Percentiles rank a stretch among this genome's conserved stretches.
phyloP scores from a whole-genome alignment of 2,329 filamentous ascomycete genomes.

The Pestalotiopsis sp. region DNA sequence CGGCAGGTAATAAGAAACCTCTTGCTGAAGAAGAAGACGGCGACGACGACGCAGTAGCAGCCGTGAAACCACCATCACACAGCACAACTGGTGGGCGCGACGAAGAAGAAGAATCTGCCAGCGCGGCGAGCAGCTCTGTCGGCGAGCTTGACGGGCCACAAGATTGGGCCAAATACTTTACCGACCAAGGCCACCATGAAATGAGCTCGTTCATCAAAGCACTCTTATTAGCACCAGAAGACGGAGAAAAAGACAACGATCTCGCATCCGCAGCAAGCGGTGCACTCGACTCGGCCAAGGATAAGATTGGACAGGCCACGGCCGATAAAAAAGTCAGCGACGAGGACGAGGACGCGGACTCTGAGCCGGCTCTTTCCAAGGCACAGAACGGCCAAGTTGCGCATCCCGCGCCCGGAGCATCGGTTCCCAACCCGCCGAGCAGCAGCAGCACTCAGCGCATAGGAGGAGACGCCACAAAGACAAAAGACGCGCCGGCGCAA shows the following conservation, averaged over 20 bases:
- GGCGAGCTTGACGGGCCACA: constrained; percentile 14
- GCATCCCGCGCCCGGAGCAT: not conserved
- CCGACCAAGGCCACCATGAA: constrained; percentile 28
- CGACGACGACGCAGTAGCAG: not conserved
- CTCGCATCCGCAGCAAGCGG: constrained; percentile 5
- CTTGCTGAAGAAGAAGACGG: not conserved
- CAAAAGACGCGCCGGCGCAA: not conserved
- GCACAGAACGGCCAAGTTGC: not conserved
- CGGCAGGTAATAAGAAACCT: not conserved
- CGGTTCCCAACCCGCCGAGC: not conserved
- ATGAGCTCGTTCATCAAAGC: constrained; percentile 31
- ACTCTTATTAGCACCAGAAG: constrained; percentile 19
- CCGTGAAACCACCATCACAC: not conserved
- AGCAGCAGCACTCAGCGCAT: not conserved
- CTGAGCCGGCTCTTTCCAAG: not conserved
- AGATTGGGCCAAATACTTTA: constrained; percentile 29
- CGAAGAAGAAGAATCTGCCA: not conserved
- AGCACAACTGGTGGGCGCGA: not conserved
- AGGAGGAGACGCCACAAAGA: not conserved
- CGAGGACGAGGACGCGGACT: not conserved
- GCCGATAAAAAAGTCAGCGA: constrained; percentile 11
- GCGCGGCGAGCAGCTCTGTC: not conserved
- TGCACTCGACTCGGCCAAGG: not conserved
- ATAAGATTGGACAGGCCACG: not conserved
- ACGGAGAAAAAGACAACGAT: not conserved